Evolutionary conservation across 768 basidiomycete genomes (phyloP), one percentile per base, ranked within the genome.

Genomic region (Trametes cinnabarina): DNA sequence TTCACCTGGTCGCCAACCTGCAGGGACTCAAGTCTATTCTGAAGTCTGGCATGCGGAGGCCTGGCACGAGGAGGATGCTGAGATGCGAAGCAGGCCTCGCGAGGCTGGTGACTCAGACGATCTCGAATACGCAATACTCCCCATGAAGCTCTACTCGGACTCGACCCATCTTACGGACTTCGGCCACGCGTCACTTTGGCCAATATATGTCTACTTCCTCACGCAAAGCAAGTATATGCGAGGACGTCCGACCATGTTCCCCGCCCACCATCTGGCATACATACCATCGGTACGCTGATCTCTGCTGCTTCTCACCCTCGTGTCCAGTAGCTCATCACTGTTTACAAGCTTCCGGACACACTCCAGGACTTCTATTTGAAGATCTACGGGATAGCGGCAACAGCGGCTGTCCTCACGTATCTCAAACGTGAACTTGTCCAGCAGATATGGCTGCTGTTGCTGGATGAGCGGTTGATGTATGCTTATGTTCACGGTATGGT

Each of bases 231-330:
- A 80, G 62, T 79, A 77, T 49, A 51, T 66, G 3, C 65, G 69
- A 0, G 59, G 57, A 4, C 58, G 64, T 14, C 74, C 74, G 2
- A 64, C 59, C 8, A 64, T 67, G 0, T 62, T 66, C 25, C 68
- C 76, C 1, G 64, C 67, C 19, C 74, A 79, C 56, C 77, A 77
- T 57, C 12, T 79, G 1, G 79, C 75, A 15, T 80, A 79, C 63
- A 70, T 80, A 19, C 79, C 78, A 1, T 66, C 67, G 20, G 76
- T 78, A 49, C 22, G 26, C 26, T 20, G 34, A 19, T n/a, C n/a
- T 19, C 15, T 15, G 9, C 15, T 40, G 30, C 6, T 7, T 32
- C 7, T 32, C 30, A 7, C 1, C 4, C 22, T 46, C 12, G 1
- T 28, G 8, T 19, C 34, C 26, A 43, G 11, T 30, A 25, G 28